Conservation (phyloP, 139 green algal genomes). For the Nannochloris sp. region DNA sequence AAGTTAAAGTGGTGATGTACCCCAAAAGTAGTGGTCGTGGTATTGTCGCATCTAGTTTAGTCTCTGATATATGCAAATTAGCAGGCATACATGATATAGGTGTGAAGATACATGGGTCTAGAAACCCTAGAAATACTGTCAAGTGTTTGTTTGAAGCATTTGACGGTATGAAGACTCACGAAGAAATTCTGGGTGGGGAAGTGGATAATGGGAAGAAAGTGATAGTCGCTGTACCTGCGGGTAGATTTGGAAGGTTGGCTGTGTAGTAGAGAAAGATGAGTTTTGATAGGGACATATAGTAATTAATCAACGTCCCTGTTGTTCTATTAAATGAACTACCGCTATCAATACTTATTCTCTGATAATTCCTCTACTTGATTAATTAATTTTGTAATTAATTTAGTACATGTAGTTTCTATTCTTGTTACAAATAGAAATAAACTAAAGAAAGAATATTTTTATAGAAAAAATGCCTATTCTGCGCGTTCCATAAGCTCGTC, state of each 20-base stretch:
- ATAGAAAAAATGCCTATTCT: too few relatives aligned
- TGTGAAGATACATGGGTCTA: slow-evolving; percentile 30
- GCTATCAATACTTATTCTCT: too few relatives aligned
- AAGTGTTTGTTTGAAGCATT: slow-evolving; percentile 36
- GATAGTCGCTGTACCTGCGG: slow-evolving; percentile 16
- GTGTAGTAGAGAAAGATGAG: too few relatives aligned
- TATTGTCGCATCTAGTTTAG: slow-evolving; percentile 18
- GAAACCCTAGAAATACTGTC: slow-evolving; percentile 27
- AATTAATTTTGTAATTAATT: background rate
- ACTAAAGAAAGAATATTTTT: too few relatives aligned
- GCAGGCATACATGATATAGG: slow-evolving; percentile 31
- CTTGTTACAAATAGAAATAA: background rate
- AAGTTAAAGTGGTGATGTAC: slow-evolving; percentile 30
- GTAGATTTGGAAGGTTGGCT: slow-evolving; percentile 16
- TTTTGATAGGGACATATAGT: too few relatives aligned
- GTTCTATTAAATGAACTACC: too few relatives aligned
- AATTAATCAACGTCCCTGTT: too few relatives aligned
- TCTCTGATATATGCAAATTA: slow-evolving; percentile 32
- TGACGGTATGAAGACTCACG: slow-evolving; percentile 15
- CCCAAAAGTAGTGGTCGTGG: slow-evolving; percentile 20
- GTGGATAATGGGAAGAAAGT: background rate
- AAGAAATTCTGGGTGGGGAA: slow-evolving; percentile 10
- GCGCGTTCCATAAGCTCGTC: background rate
- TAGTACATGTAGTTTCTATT: background rate
- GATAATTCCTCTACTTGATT: too few relatives aligned